Base-by-base conservation (phyloP, 768 basidiomycete genomes). In the Hirschioporus abietinus region DNA sequence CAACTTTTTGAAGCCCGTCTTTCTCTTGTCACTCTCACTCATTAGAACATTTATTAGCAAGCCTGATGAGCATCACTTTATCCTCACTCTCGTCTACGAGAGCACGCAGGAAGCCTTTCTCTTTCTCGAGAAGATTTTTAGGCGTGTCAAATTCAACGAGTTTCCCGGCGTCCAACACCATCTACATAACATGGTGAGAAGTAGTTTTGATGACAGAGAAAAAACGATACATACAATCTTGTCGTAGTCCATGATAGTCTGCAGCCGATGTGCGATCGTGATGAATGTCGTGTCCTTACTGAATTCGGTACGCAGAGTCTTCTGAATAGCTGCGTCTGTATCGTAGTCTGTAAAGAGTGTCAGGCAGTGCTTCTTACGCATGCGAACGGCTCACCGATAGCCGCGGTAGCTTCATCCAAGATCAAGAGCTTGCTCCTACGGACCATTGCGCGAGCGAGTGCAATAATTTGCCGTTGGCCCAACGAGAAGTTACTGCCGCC, bases 111-210 rank as follows among this genome's bases (percentile, higher is more conserved):
- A 68, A 63, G 12, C 80, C 71, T 7, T 71, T 74, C 67, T 80
- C 73, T 15, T 77, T 79, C 52, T 70, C 68, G 35, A 84, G 75
- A 59, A 86, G 72, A 18, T 71, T 73, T 24, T 71, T 74, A 0
- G 86, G 86, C 23, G 75, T 74, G 68, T 83, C 86, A 65, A 78
- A 85, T 69, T 86, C 83, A 58, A 82, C 74, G 69, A 95, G 81
- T 66, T 83, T 80, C 1, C 71, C 71, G 23, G 70, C 66, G 36
- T 72, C 71, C 23, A 72, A 61, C 0, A 72, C 71, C 71, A 72
- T 71, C 69, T 70, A 20, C 1, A 35, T 10, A 59, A 25, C 6
- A 30, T 62, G 8, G 18, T 64, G 24, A 63, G 15, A 36, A 63
- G 8, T 1, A 52, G 10, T 27, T 0, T 60, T n/a, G n/a, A 34